Conservation (phyloP, 768 basidiomycete species). For the Chalciporus sphaerocephalus region DNA sequence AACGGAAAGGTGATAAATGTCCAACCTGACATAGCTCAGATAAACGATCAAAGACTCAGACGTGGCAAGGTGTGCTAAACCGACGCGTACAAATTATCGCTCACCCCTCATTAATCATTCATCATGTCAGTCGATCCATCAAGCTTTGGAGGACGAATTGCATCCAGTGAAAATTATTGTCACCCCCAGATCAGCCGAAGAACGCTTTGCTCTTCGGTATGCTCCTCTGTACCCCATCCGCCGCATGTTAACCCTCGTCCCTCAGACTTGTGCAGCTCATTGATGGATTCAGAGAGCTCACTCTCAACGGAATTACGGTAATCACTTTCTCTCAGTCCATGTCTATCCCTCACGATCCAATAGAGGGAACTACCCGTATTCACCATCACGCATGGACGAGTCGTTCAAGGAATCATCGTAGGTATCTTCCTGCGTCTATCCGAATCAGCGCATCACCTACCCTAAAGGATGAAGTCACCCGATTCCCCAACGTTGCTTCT, state of each 20-base stretch:
- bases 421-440: conserved; percentile 8
- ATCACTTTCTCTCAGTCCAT: neutral
- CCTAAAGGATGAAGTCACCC: conserved; percentile 51
- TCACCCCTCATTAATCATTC: neutral
- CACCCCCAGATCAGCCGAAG: conserved; percentile 51
- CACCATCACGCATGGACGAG: conserved; percentile 59
- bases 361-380: conserved; percentile 86
- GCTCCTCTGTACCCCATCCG: conserved; percentile 10
- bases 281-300: conserved; percentile 53
- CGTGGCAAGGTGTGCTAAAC: conserved; percentile 49
- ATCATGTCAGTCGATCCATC: conserved; percentile 59
- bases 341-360: neutral
- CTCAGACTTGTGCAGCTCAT: conserved; percentile 71
- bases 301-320: conserved; percentile 49
- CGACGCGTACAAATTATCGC: neutral
- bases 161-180: conserved; percentile 54
- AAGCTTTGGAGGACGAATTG: conserved; percentile 70
- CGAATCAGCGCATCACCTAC: neutral
- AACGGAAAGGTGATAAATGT: conserved; percentile 60
- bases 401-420: conserved; percentile 76
- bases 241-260: conserved; percentile 1
- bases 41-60: conserved; percentile 51
- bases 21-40: conserved; percentile 43
- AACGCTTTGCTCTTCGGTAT: conserved; percentile 75
- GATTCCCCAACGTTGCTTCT: conserved; percentile 7